These are phyloP conservation scores for Quercus engelmannii DNA, from an alignment of 306 rosid species.

Conservation along the genomic window DNA sequence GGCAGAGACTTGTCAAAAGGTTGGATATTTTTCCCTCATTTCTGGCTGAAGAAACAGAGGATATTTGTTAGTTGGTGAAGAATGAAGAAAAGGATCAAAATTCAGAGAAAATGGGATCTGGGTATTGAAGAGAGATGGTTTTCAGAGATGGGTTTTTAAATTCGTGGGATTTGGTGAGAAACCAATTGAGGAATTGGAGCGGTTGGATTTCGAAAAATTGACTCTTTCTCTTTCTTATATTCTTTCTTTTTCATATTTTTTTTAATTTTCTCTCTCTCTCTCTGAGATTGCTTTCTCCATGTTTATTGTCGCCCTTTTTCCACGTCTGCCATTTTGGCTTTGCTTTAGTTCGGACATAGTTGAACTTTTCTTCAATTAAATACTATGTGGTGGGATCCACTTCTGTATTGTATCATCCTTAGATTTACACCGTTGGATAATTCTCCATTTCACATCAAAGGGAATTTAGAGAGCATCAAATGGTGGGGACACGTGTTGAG, in stretches of 20 bases:
- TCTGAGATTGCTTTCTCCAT: background rate
- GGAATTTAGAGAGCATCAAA: background rate
- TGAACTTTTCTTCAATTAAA: conserved; percentile 9
- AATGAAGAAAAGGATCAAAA: conserved; percentile 8
- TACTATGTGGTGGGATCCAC: conserved; percentile 20
- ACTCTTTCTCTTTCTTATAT: conserved; percentile 9
- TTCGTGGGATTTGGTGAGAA: conserved; percentile 52
- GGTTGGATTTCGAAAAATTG: conserved; percentile 44
- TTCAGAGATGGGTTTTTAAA: conserved; percentile 35
- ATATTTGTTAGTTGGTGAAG: background rate
- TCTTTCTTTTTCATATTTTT: too few species aligned
- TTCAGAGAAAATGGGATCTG: conserved; percentile 37
- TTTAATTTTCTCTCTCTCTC: background rate
- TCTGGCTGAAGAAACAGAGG: conserved; percentile 17
- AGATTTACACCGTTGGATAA: background rate
- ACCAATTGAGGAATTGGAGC: conserved; percentile 46
- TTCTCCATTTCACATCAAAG: background rate
- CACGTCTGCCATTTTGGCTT: conserved; percentile 4
- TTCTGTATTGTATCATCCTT: background rate
- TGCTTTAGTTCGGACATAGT: conserved; percentile 4
- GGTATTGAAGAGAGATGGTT: conserved; percentile 27
- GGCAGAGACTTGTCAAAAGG: background rate
- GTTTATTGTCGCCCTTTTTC: conserved; percentile 1
- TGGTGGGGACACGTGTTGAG: conserved; percentile 2
- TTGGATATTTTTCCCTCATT: background rate